phyloP scores from a whole-genome alignment of 2,329 filamentous ascomycete species.

The Hortaea sp. region DNA sequence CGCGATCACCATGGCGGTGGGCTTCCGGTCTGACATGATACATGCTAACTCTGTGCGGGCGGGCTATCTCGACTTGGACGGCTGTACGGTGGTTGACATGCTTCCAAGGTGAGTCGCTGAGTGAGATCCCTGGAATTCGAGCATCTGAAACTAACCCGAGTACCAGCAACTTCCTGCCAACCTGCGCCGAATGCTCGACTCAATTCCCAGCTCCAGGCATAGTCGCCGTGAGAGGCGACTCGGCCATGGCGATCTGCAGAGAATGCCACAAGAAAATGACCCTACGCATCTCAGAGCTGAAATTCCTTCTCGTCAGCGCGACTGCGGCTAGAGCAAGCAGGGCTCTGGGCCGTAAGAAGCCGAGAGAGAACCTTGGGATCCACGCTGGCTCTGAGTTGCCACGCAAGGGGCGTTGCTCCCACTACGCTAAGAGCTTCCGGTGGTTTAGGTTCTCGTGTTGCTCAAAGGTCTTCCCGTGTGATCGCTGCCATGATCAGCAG shows the following conservation, averaged over 20 bases:
- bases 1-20: constrained; percentile 38
- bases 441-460: constrained; percentile 52
- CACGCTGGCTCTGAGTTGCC: constrained; percentile 45
- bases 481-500: constrained; percentile 62
- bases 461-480: constrained; percentile 47
- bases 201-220: constrained; percentile 54
- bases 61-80: constrained; percentile 67
- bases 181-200: constrained; percentile 66
- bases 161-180: constrained; percentile 63
- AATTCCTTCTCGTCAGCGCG: constrained; percentile 60
- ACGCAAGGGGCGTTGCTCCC: constrained; percentile 41
- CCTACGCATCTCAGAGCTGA: constrained; percentile 67
- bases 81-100: constrained; percentile 66
- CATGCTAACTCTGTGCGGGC: constrained; percentile 65
- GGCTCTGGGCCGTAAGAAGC: constrained; percentile 21
- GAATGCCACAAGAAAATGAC: constrained; percentile 72
- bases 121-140: too few relatives aligned
- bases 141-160: too few relatives aligned
- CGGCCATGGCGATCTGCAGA: constrained; percentile 63
- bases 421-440: constrained; percentile 38
- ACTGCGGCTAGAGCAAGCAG: constrained; percentile 29
- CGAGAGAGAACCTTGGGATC: constrained; percentile 44
- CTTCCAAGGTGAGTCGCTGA: constrained; percentile 38
- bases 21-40: constrained; percentile 54
- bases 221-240: constrained; percentile 63